Evolutionary conservation across 345 rosid species (phyloP).

Genomic region (Diplotaxis tenuifolia): DNA sequence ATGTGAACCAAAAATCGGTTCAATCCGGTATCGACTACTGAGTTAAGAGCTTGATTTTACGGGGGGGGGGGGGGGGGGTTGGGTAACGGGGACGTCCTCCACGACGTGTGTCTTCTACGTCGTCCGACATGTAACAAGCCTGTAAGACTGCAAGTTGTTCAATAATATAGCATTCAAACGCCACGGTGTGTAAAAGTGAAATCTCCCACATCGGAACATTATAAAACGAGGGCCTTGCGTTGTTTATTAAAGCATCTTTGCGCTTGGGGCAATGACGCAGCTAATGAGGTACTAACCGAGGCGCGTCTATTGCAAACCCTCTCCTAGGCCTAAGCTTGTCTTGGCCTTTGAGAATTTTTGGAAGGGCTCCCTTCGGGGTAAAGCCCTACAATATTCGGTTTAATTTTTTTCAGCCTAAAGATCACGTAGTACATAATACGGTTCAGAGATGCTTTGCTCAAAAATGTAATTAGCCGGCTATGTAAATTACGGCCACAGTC

Average conservation of each 20-base stretch:
- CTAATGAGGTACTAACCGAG: not conserved
- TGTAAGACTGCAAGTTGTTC: not conserved
- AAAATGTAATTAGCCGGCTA: not conserved
- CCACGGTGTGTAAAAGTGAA: not conserved
- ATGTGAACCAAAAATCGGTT: not conserved
- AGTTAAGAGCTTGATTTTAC: not conserved
- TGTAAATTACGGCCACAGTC: no score
- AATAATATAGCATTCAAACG: not conserved
- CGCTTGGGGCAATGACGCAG: conserved; percentile 8
- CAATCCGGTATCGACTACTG: no score
- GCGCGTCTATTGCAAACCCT: conserved; percentile 12
- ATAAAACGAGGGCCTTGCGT: not conserved
- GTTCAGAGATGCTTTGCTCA: not conserved
- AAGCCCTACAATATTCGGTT: not conserved
- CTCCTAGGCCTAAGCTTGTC: conserved; percentile 4
- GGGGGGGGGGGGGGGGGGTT: not conserved
- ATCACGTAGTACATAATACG: not conserved
- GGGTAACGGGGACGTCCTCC: not conserved
- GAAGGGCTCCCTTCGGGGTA: no score
- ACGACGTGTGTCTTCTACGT: not conserved
- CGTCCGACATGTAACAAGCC: not conserved
- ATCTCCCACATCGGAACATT: conserved; percentile 1
- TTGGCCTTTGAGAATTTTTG: conserved; percentile 5
- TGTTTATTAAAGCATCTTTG: not conserved
- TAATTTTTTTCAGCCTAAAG: not conserved